phyloP scores from a whole-genome alignment of 495 filamentous ascomycete genomes.

The Aspergillus coremiiformis region DNA sequence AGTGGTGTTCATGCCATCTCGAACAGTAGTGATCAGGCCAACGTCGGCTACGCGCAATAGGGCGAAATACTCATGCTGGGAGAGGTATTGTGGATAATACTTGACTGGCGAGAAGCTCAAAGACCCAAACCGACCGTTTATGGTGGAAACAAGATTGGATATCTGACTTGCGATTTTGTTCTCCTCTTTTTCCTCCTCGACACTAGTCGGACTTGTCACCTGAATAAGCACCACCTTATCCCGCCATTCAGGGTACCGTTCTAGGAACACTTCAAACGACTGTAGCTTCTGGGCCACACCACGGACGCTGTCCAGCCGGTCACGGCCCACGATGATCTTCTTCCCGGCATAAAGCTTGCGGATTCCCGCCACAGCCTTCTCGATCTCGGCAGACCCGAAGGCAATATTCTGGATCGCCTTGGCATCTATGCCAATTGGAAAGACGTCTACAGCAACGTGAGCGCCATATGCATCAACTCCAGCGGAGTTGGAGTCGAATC shows the following conservation, averaged over 20 bases:
- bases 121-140: slow-evolving; percentile 83
- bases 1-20: slow-evolving; percentile 96
- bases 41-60: slow-evolving; percentile 80
- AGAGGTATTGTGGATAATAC: slow-evolving; percentile 87
- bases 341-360: slow-evolving; percentile 68
- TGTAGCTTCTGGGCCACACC: slow-evolving; percentile 89
- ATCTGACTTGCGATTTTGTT: slow-evolving; percentile 77
- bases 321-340: slow-evolving; percentile 91
- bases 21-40: slow-evolving; percentile 82
- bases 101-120: slow-evolving; percentile 80
- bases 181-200: slow-evolving; percentile 64
- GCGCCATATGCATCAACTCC: slow-evolving; percentile 84
- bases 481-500: slow-evolving; percentile 69
- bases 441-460: slow-evolving; percentile 80
- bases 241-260: slow-evolving; percentile 78
- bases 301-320: slow-evolving; percentile 80
- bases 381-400: slow-evolving; percentile 57
- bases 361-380: slow-evolving; percentile 57
- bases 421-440: slow-evolving; percentile 85
- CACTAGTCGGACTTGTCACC: slow-evolving; percentile 78
- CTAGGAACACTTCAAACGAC: slow-evolving; percentile 85
- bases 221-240: slow-evolving; percentile 92
- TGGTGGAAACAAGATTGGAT: slow-evolving; percentile 77
- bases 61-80: slow-evolving; percentile 82
- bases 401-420: slow-evolving; percentile 61